Base-by-base conservation (phyloP, 2,329 filamentous ascomycete species). In the Penicillium sp. region DNA sequence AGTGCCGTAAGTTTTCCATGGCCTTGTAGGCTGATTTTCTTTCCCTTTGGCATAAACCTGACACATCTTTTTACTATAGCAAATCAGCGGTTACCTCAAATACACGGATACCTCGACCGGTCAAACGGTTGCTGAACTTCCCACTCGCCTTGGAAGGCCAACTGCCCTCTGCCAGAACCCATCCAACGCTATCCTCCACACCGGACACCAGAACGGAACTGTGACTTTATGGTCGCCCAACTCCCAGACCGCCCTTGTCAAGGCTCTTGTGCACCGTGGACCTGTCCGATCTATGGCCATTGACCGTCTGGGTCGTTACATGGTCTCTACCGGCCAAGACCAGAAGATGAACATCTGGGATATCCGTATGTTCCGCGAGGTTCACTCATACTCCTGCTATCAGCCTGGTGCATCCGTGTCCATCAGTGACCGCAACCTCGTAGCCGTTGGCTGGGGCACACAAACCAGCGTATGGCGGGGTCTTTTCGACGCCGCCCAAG, bases 141-240 rank as follows among this genome's bases (percentile, higher is more conserved):
- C 91, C 27, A 98, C 93, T 11, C 88, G 89, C 71, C 83, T 93
- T 60, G 95, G 95, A 27, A 87, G 90, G 3, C 91, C 95, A 1
- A 91, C 90, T 3, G 86, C 93, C 3, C 83, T 99, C 62, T 83
- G 87, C 4, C 93, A 97, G 69, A 99, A 99, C 72, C 90, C 91
- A 0, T 89, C 90, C 75, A 99, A 99, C 72, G 95, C 92, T 16
- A 88, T 99, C 57, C 81, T 97, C 49, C 92, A 98, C 68, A 86
- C 93, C 60, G 95, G 95, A 10, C 93, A 98, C 71, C 92, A 96
- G 71, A 98, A 98, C 70, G 95, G 95, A 56, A 90, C 91, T 2
- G 92, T 99, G 35, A 95, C 92, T 2, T 80, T 99, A 45, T 99
- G 95, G 95, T 97, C 93, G 2, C 95, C 95, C 3, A 99, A 96